Evolutionary conservation across 2,329 filamentous ascomycete species (phyloP).

Genomic region (Diplocarpon rosae): DNA sequence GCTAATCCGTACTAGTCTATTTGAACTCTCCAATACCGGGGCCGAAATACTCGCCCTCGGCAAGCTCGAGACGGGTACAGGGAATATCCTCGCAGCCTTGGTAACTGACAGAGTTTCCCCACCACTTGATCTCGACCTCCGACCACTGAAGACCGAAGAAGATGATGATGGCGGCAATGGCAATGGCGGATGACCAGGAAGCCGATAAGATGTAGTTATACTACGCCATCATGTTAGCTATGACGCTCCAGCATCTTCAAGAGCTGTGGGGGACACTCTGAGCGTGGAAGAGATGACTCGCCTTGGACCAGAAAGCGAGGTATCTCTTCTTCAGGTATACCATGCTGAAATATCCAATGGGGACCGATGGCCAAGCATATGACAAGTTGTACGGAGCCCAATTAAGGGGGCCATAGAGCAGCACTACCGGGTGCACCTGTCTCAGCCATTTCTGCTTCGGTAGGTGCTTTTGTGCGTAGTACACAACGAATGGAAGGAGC

Average conservation of each 20-base stretch:
- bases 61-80: slow-evolving; percentile 30
- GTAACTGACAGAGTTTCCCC: slow-evolving; percentile 21
- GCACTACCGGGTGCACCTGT: slow-evolving; percentile 38
- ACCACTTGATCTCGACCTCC: slow-evolving; percentile 31
- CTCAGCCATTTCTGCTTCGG: slow-evolving; percentile 30
- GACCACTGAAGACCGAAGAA: slow-evolving; percentile 41
- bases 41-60: slow-evolving; percentile 26
- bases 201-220: slow-evolving; percentile 45
- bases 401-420: slow-evolving; percentile 36
- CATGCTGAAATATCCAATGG: slow-evolving; percentile 38
- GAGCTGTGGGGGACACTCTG: not conserved
- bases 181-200: slow-evolving; percentile 38
- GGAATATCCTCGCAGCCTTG: slow-evolving; percentile 28
- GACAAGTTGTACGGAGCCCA: slow-evolving; percentile 41
- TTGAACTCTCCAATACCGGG: slow-evolving; percentile 11
- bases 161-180: slow-evolving; percentile 40
- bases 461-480: slow-evolving; percentile 32
- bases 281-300: not conserved
- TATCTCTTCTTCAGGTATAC: slow-evolving; percentile 35
- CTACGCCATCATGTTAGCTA: slow-evolving; percentile 6
- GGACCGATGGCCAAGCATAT: slow-evolving; percentile 37
- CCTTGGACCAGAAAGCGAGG: slow-evolving; percentile 37
- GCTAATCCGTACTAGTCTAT: too few relatives aligned
- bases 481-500: slow-evolving; percentile 34
- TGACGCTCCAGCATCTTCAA: not conserved